Conservation (phyloP, 2,329 filamentous ascomycete genomes). For the Exophiala phaeomuriformis region DNA sequence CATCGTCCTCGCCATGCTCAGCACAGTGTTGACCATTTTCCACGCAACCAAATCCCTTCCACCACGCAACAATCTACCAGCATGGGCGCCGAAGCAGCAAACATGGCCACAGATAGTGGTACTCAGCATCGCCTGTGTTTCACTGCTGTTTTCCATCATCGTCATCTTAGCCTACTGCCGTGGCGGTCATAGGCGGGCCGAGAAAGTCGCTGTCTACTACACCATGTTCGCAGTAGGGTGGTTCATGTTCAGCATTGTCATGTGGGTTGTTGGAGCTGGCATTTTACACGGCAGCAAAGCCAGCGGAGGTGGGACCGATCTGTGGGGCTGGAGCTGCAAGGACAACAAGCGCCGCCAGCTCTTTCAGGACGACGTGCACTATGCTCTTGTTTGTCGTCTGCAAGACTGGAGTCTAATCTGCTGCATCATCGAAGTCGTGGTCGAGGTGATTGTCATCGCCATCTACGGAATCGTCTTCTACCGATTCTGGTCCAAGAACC, state of each 20-base stretch:
- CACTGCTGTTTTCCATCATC: constrained; percentile 67
- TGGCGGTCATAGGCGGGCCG: constrained; percentile 78
- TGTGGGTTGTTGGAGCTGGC: constrained; percentile 84
- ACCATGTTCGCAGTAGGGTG: constrained; percentile 87
- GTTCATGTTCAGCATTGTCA: constrained; percentile 85
- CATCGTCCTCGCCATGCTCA: constrained; percentile 85
- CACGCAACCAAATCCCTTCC: constrained; percentile 72
- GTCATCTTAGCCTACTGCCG: constrained; percentile 83
- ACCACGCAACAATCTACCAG: constrained; percentile 67
- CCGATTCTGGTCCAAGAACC: constrained; percentile 93
- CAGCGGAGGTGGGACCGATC: constrained; percentile 69
- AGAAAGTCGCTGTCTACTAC: constrained; percentile 93
- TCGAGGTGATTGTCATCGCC: constrained; percentile 82
- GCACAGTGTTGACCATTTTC: constrained; percentile 86
- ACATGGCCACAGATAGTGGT: constrained; percentile 86
- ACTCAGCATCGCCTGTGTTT: constrained; percentile 69
- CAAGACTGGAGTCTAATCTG: constrained; percentile 95
- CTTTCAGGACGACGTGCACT: constrained; percentile 75
- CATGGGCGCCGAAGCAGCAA: constrained; percentile 74
- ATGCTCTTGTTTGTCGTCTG: constrained; percentile 83
- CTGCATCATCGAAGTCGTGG: constrained; percentile 91
- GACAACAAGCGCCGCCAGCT: constrained; percentile 73
- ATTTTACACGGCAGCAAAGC: constrained; percentile 72
- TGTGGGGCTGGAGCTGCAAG: constrained; percentile 98
- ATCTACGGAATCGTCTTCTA: constrained; percentile 96